A percentile compares a stretch with the other conserved stretches of the same genome.
phyloP scores from a whole-genome alignment of 129 eudicot species.

The Lactuca saligna region DNA sequence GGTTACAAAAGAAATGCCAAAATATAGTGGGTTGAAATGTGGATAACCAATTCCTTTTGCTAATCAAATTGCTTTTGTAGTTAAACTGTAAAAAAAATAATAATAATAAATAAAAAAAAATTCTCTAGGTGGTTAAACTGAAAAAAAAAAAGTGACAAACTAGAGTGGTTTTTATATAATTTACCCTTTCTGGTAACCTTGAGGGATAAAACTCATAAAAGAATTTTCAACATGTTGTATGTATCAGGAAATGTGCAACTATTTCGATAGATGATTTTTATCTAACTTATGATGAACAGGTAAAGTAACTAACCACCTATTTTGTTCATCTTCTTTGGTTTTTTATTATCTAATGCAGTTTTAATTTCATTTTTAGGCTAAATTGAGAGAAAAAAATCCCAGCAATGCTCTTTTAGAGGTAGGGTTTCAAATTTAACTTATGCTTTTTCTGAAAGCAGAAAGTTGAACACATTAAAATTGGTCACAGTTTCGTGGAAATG shows the following conservation, averaged over 20 bases:
- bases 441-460: not conserved
- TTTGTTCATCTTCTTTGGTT: not conserved
- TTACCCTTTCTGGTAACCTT: conserved; percentile 5
- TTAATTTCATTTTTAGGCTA: conserved; percentile 46
- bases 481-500: conserved; percentile 89
- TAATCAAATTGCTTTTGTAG: not conserved
- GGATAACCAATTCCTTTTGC: not conserved
- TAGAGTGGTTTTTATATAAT: not conserved
- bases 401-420: conserved; percentile 95
- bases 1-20: too few relatives aligned
- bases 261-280: conserved; percentile 94
- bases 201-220: not conserved
- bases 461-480: not conserved
- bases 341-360: conserved; percentile 15
- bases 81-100: too few relatives aligned
- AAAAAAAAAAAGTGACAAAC: not conserved
- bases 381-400: conserved; percentile 75
- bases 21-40: too few relatives aligned
- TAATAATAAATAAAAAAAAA: too few relatives aligned
- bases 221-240: conserved; percentile 30
- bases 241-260: conserved; percentile 83
- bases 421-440: not conserved
- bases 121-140: not conserved
- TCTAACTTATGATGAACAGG: conserved; percentile 89
- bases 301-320: conserved; percentile 16